Evolutionary conservation across 768 basidiomycete species (phyloP), one percentile per base, ranked within the genome.

Genomic region (Leccinum imitatum): DNA sequence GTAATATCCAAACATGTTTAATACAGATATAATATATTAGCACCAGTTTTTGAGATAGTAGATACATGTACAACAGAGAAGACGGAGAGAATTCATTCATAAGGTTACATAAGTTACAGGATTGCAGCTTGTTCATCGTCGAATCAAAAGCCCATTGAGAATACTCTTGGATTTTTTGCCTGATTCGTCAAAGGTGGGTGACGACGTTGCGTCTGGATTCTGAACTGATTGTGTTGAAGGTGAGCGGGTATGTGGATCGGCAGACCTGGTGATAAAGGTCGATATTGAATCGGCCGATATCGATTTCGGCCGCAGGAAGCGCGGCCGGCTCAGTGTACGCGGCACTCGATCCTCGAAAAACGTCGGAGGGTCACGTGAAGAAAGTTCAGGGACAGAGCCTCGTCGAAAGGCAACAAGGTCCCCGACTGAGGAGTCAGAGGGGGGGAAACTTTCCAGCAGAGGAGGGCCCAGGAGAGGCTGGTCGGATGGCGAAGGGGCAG

Each of bases 221-320:
- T 30, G 57, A 41, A 33, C 39, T 7, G 37, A 51, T 9, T 60
- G 63, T n/a, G 48, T 57, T 25, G 61, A 50, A 56, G 52, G 54
- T 27, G 63, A 58, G 37, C 53, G 35, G 33, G 41, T 39, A 54
- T 63, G 55, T 35, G 48, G 30, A 44, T 64, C 65, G 13, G 48
- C 39, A 50, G 69, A 23, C 41, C 50, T 53, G 17, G 61, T 54
- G 50, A 53, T 50, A 7, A 71, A 59, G 3, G 73, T 74, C n/a
- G 82, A 78, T 10, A 83, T 71, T 6, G 84, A 84, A 61, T 87
- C 86, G 0, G 80, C 77, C 4, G 86, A 87, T 57, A 80, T 74
- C 6, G 84, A 85, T 67, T 82, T 83, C 9, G 76, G 69, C 57
- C 80, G 82, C 27, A 75, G 62, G 51, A 68, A 68, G 23, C 73